phyloP scores from a whole-genome alignment of 2,329 filamentous ascomycete species.

The Cercospora sp. region DNA sequence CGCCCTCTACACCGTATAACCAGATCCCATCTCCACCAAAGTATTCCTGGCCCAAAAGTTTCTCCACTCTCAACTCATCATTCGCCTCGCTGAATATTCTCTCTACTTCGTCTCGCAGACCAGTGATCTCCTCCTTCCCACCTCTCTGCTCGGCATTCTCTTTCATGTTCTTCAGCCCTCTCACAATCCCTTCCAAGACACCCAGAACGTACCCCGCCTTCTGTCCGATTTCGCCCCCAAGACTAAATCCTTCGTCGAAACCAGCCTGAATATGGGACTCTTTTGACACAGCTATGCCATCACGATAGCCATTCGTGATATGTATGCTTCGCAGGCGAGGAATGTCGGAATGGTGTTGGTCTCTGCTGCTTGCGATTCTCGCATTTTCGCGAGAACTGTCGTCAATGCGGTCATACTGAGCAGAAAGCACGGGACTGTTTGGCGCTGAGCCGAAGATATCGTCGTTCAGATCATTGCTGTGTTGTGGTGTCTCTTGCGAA shows the following conservation, averaged over 20 bases:
- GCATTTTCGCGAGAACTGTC: not conserved
- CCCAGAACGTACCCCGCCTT: slow-evolving; percentile 74
- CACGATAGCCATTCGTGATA: slow-evolving; percentile 83
- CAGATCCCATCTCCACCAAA: slow-evolving; percentile 71
- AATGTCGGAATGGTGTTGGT: slow-evolving; percentile 61
- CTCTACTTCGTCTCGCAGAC: slow-evolving; percentile 29
- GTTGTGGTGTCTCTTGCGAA: not conserved
- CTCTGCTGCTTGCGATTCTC: not conserved
- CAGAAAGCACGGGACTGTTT: slow-evolving; percentile 38
- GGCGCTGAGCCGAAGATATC: slow-evolving; percentile 52
- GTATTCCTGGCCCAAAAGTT: slow-evolving; percentile 65
- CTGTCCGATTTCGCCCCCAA: slow-evolving; percentile 79
- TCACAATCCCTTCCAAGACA: slow-evolving; percentile 68
- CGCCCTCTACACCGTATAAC: slow-evolving; percentile 57
- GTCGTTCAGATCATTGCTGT: slow-evolving; percentile 40
- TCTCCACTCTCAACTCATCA: slow-evolving; percentile 51
- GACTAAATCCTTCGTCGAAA: slow-evolving; percentile 85
- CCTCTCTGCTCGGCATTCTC: slow-evolving; percentile 30
- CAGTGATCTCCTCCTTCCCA: slow-evolving; percentile 18
- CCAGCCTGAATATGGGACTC: slow-evolving; percentile 74
- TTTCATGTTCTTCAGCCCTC: slow-evolving; percentile 43
- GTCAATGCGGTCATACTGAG: slow-evolving; percentile 1
- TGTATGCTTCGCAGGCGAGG: slow-evolving; percentile 73
- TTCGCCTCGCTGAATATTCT: slow-evolving; percentile 37
- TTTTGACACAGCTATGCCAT: slow-evolving; percentile 79